Evolutionary conservation across 306 rosid species (phyloP).

Genomic region (Vigna reflexopilosa): DNA sequence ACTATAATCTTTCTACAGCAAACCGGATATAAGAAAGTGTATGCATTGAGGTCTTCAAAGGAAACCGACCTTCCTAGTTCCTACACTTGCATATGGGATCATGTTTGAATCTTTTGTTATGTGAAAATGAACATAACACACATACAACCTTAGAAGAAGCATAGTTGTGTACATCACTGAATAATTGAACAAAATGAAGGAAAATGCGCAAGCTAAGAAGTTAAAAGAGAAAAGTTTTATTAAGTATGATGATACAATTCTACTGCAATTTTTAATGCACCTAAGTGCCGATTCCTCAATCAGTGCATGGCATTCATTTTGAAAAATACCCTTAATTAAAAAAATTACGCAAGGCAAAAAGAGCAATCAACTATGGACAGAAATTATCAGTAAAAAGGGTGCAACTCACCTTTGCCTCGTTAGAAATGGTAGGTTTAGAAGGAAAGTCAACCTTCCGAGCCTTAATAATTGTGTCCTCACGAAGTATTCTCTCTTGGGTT

Average conservation of each 20-base stretch:
- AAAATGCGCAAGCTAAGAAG: background rate
- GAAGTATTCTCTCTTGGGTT: conserved; percentile 92
- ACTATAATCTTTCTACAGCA: conserved; percentile 5
- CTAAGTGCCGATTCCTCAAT: background rate
- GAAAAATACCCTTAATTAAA: background rate
- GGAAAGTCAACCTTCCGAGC: conserved; percentile 98
- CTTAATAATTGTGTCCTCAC: conserved; percentile 96
- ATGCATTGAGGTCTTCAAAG: background rate
- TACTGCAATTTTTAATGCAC: background rate
- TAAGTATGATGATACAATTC: background rate
- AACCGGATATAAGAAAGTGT: background rate
- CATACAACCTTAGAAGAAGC: conserved; percentile 25
- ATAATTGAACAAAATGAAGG: conserved; percentile 24
- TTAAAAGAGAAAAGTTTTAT: background rate
- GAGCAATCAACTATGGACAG: conserved; percentile 9
- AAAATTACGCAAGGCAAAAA: background rate
- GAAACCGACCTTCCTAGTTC: background rate
- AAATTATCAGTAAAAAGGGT: conserved; percentile 24
- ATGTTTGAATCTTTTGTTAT: background rate
- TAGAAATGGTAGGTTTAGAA: conserved; percentile 83
- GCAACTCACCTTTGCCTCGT: conserved; percentile 91
- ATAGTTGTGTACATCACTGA: background rate
- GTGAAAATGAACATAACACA: background rate
- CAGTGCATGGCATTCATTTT: background rate
- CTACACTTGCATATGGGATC: conserved; percentile 3